These are phyloP conservation scores for Otatea glauca DNA, from an alignment of 176 grass and related monocot species.

Conservation along the genomic window DNA sequence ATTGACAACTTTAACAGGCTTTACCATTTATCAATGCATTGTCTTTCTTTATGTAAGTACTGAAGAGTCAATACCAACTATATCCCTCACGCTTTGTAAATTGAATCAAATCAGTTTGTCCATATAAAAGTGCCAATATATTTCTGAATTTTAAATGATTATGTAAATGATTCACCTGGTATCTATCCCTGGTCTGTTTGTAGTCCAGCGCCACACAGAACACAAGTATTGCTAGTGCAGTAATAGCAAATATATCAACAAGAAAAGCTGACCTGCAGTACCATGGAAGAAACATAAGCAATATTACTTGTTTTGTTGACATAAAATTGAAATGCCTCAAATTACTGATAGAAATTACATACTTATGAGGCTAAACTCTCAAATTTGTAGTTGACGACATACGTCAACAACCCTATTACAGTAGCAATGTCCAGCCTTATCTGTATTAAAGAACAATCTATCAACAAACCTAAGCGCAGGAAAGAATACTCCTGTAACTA, in stretches of 20 bases:
- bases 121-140: constrained; percentile 16
- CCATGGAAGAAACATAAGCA: neutral
- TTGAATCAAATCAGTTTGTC: neutral
- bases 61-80: neutral
- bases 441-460: constrained; percentile 46
- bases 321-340: constrained; percentile 3
- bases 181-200: constrained; percentile 90
- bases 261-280: constrained; percentile 81
- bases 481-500: constrained; percentile 1
- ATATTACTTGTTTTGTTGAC: neutral
- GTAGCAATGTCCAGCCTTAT: constrained; percentile 86
- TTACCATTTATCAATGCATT: neutral
- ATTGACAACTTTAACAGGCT: neutral
- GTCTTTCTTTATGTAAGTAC: neutral
- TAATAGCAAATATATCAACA: constrained; percentile 78
- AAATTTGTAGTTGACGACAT: constrained; percentile 93
- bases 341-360: constrained; percentile 58
- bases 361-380: constrained; percentile 90
- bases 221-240: constrained; percentile 70
- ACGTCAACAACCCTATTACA: constrained; percentile 77
- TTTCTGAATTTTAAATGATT: constrained; percentile 27
- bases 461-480: constrained; percentile 25
- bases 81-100: neutral
- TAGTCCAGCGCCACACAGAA: constrained; percentile 84
- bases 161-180: constrained; percentile 63